Base-by-base conservation (phyloP, 495 filamentous ascomycete species). In the Aspergillus saccharolyticus region DNA sequence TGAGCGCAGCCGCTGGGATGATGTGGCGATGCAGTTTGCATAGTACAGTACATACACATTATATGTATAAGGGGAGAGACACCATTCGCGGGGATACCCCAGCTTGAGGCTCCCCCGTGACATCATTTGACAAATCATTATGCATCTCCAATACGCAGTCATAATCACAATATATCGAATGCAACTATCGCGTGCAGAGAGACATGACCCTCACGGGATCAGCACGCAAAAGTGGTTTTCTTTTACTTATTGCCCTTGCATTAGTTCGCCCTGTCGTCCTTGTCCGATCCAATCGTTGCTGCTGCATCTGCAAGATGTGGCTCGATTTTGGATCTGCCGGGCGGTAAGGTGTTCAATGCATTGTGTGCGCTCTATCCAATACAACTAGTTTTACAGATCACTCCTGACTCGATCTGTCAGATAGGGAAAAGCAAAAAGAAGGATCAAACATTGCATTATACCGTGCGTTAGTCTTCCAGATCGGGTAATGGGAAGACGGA, bases 21-120 rank as follows among this genome's bases (percentile, higher is more conserved):
- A 50, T 50, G 47, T 50, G 47, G 47, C 47, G 30, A 50, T 50
- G 47, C 47, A 50, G 47, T 28, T 19, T 50, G 47, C 18, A n/a
- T 24, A n/a, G n/a, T 28, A 28, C 25, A 28, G 25, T 28, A 28
- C 25, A 28, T 9, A 28, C 9, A 12, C 33, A 39, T 39, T 5
- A 39, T 39, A 12, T n/a, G 10, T 28, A 39, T 8, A 39, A 39
- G 10, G 33, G 33, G 14, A 39, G 12, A 39, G 33, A 28, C 4
- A 28, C 25, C 9, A 28, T 4, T 28, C 25, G 25, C 25, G 25
- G 4, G 9, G 25, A 9, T 3, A 3, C 3, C 9, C 4, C 25
- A 28, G 25, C 25, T 28, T 28, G 25, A 28, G 25, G 9, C 25
- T 28, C 4, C 9, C 25, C 3, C 25, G 25, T 39, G 33, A 39